These are phyloP conservation scores for Linnemannia schmuckeri DNA, from an alignment of 192 early-diverging fungal species.

Conservation along the genomic window DNA sequence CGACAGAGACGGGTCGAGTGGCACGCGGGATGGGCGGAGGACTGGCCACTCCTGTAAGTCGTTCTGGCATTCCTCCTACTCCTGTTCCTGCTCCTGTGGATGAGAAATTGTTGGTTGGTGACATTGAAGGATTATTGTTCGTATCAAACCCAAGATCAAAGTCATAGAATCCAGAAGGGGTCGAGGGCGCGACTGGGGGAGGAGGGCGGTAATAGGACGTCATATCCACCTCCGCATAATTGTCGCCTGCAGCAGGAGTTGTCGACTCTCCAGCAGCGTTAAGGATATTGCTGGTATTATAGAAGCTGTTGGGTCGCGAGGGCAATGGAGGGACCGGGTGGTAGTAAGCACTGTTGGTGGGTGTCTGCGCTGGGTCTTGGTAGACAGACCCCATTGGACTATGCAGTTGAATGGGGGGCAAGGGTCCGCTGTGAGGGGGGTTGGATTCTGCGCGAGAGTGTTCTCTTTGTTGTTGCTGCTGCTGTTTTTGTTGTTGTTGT, in stretches of 20 bases:
- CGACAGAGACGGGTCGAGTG: conserved; percentile 13
- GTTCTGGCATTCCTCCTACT: not conserved
- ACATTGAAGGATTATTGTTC: not conserved
- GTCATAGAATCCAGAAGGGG: conserved; percentile 18
- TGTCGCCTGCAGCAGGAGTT: not conserved
- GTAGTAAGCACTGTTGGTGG: not conserved
- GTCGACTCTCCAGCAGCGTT: not conserved
- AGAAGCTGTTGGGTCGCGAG: not conserved
- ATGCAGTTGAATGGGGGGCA: conserved; percentile 11
- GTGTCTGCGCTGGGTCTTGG: not conserved
- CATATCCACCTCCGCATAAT: not conserved
- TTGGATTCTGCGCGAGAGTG: not conserved
- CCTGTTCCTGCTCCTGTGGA: not conserved
- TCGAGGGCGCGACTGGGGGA: not conserved
- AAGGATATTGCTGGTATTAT: not conserved
- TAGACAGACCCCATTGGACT: conserved; percentile 15
- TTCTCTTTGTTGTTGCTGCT: not conserved
- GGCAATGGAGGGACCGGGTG: not conserved
- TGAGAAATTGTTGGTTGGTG: not conserved
- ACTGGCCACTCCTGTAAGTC: not conserved
- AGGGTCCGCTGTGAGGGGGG: not conserved
- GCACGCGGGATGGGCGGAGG: conserved; percentile 16
- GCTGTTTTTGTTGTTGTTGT: not conserved
- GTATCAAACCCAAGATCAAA: not conserved
- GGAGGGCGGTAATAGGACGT: conserved; percentile 20